Evolutionary conservation across 2,329 filamentous ascomycete species (phyloP), one percentile per base, ranked within the genome.

Genomic region (Ophioceras dolichostomum): DNA sequence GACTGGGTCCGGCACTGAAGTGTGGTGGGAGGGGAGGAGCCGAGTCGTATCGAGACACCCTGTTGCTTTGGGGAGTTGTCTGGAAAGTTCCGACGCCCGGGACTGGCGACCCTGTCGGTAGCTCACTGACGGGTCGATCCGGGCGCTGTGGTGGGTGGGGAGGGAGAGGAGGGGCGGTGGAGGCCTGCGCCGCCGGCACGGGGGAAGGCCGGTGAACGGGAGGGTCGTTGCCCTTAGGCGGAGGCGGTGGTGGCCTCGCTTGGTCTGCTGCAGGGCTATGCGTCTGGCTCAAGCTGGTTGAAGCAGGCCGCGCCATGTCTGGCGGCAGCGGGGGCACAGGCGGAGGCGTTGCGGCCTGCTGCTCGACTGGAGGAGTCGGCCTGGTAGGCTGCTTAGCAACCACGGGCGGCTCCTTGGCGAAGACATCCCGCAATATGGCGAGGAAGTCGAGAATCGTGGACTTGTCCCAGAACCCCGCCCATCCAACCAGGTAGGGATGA

Each of bases 351-450:
- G 53, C 46, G 9, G 35, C 43, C 8, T 52, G 61, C 24, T 42
- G 50, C 33, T 53, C 57, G 27, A 45, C 49, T 34, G 45, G 51
- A 39, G 42, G 52, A 17, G 58, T 54, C n/a, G 59, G 50, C 12
- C 56, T 57, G 32, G 52, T 51, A 18, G 46, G 67, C 64, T 49
- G 70, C 68, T 45, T 77, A 77, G 47, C 77, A 79, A 91, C 77
- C 4, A 96, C 84, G 0, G 91, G 91, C 8, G 91, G 91, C 51
- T 98, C 91, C 59, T 93, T 94, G 27, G 87, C 81, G 54, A 98
- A 98, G 17, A 96, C 69, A 38, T 91, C 85, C 46, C 82, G 74
- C 4, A 98, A 61, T 20, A 94, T 82, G 13, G 75, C 76, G 3
- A 96, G 61, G 40, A 96, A 85, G 52, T 94, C 87, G 30, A 82